Base-by-base conservation (phyloP, 129 eudicot species). In the Oenanthe sinensis region DNA sequence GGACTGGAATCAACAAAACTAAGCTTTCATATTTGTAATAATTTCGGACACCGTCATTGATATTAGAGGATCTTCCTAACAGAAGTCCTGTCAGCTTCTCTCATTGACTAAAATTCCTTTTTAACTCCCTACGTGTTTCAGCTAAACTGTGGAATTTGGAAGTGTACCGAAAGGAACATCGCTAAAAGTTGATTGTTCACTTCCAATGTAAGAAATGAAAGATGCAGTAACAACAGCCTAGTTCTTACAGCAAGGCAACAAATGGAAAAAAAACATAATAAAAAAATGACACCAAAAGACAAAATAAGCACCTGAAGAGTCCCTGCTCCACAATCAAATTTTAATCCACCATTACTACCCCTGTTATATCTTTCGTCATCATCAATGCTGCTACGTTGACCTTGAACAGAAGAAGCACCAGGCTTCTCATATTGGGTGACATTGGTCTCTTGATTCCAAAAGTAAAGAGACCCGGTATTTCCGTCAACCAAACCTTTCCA, bases 351-450 rank as follows among this genome's bases (percentile, higher is more conserved):
- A 89, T 82, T 83, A 79, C 84, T 86, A 75, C 20, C 82, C 63
- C 90, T 83, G 75, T 68, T 84, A 83, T 84, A 80, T 83, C 84
- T 87, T 47, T 84, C 85, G 37, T 83, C 93, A 82, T 85, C 89
- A 62, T 87, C 83, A 77, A 58, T 44, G 36, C 40, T 68, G 50
- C 89, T 83, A 80, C 83, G 88, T 33, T 89, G 89, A 49, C 85
- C 89, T 82, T 83, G 89, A 77, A 83, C 91, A 5, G 85, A 84
- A 11, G 88, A 26, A 30, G 86, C 90, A 26, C 49, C 65, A 45
- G 99, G 99, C 85, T 83, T 90, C 92, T 96, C 97, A 86, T 92
- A 96, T 58, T 96, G 99, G 43, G 99, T 96, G 26, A 89, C 90
- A 84, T 95, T 95, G 68, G 98, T 95, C 83, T 82, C 97, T 43